Percentiles rank a stretch among this genome's conserved stretches.
These are phyloP conservation scores for Talaromyces atroroseus DNA, from an alignment of 2,329 filamentous ascomycete genomes.

Conservation along the genomic window DNA sequence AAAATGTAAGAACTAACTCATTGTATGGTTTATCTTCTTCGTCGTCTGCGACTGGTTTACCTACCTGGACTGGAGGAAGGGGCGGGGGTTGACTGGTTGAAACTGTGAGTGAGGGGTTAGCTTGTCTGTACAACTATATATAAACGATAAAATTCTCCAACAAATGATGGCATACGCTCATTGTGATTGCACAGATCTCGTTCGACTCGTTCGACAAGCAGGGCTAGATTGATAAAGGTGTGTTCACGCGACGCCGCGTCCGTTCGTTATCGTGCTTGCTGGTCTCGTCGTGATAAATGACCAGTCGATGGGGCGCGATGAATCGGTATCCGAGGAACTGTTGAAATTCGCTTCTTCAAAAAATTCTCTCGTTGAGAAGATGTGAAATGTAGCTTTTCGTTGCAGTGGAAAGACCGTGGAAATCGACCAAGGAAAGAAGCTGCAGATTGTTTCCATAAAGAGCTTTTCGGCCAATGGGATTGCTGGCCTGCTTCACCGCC, in stretches of 20 bases:
- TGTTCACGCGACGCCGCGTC: constrained; percentile 5
- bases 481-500: not conserved
- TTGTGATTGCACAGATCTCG: constrained; percentile 16
- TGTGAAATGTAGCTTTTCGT: not conserved
- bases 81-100: constrained; percentile 92
- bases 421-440: not conserved
- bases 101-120: constrained; percentile 48
- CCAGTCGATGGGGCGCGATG: not conserved
- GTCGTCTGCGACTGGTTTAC: not conserved
- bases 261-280: not conserved
- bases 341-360: not conserved
- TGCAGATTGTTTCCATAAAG: constrained; percentile 2
- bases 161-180: constrained; percentile 28
- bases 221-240: not conserved
- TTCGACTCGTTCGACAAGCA: too few relatives aligned
- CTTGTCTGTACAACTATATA: not conserved
- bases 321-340: not conserved
- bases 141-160: too few relatives aligned
- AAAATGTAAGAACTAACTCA: not conserved
- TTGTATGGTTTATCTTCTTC: not conserved
- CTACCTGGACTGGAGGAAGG: constrained; percentile 88
- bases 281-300: not conserved
- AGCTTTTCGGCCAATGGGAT: constrained; percentile 7
- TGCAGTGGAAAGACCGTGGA: not conserved
- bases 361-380: not conserved